Percentiles rank a stretch among this genome's conserved stretches.
phyloP scores from a whole-genome alignment of 306 rosid species.

The Citrullus mucosospermus region DNA sequence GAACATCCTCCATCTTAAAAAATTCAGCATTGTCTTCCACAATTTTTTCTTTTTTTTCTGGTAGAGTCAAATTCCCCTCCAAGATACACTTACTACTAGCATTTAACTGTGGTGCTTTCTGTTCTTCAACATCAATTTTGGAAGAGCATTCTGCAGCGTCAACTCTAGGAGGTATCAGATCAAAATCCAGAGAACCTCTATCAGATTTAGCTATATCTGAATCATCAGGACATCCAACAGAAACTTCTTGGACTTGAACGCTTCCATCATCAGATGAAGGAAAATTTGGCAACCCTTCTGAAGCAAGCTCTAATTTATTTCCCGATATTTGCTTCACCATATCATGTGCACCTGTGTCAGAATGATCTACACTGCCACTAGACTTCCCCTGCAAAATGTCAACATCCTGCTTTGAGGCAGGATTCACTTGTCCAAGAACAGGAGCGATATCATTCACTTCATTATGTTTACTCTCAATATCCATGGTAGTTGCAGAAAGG shows the following conservation, averaged over 20 bases:
- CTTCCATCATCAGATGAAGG: neutral
- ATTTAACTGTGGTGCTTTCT: neutral
- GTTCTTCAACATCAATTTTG: constrained; percentile 12
- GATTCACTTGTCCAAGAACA: neutral
- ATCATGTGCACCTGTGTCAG: neutral
- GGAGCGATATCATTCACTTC: neutral
- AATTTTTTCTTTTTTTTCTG: neutral
- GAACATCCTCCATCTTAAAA: neutral
- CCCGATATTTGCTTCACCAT: neutral
- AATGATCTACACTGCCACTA: neutral
- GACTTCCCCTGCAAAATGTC: neutral
- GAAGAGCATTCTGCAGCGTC: constrained; percentile 12
- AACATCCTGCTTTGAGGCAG: neutral
- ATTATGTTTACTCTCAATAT: neutral
- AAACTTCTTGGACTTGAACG: neutral
- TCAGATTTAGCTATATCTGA: neutral
- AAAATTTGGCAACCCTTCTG: neutral
- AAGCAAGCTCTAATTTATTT: constrained; percentile 2
- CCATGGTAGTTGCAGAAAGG: neutral
- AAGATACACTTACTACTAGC: neutral
- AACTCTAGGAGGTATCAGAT: constrained; percentile 1
- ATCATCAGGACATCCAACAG: neutral
- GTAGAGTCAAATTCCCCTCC: neutral
- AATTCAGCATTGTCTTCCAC: neutral
- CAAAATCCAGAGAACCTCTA: neutral